Evolutionary conservation across 768 basidiomycete genomes (phyloP).

Genomic region (Tulasnella sp.): DNA sequence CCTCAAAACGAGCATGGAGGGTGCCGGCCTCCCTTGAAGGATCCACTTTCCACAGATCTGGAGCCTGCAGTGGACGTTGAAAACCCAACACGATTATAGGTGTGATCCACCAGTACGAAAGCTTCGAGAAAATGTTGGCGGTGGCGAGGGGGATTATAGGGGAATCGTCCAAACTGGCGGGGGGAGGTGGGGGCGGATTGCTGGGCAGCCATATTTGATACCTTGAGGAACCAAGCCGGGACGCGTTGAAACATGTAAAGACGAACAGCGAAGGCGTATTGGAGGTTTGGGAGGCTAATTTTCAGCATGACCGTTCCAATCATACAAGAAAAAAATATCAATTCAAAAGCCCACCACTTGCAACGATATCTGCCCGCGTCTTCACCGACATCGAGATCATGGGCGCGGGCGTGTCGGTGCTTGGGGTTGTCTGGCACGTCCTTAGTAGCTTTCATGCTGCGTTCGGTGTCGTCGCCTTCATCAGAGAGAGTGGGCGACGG

Average conservation of each 20-base stretch:
- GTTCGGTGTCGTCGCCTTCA: no score
- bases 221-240: not conserved
- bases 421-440: no score
- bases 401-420: no score
- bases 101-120: constrained; percentile 57
- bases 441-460: no score
- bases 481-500: no score
- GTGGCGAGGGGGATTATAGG: constrained; percentile 45
- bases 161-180: constrained; percentile 43
- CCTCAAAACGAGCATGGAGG: constrained; percentile 44
- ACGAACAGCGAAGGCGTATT: no score
- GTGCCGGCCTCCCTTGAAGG: constrained; percentile 35
- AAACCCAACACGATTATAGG: constrained; percentile 46
- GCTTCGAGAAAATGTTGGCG: constrained; percentile 44
- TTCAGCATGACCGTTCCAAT: no score
- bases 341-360: not conserved
- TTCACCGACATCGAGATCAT: not conserved
- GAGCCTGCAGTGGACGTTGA: constrained; percentile 60
- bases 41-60: constrained; percentile 62
- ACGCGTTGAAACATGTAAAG: no score
- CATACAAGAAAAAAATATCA: no score
- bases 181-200: constrained; percentile 45
- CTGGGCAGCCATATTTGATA: constrained; percentile 41
- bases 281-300: no score
- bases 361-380: not conserved